phyloP scores from a whole-genome alignment of 768 basidiomycete species.

The Lentinula detonsa region DNA sequence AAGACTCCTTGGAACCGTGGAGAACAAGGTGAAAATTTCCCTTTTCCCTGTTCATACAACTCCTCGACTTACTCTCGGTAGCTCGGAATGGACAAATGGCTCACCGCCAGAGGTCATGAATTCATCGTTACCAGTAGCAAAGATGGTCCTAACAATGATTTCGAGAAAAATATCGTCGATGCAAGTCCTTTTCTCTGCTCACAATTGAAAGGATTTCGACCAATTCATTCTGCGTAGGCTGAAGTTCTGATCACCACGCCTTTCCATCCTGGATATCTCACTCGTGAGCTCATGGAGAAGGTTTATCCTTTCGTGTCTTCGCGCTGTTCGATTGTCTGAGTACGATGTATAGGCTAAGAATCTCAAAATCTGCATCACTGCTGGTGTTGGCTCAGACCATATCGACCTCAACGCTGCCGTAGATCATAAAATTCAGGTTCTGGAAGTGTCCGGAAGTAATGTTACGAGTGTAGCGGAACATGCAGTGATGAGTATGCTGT shows the following conservation, averaged over 20 bases:
- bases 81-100: slow-evolving; percentile 71
- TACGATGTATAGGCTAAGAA: slow-evolving; percentile 60
- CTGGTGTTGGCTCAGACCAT: slow-evolving; percentile 91
- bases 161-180: slow-evolving; percentile 78
- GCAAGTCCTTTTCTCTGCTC: slow-evolving; percentile 32
- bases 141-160: slow-evolving; percentile 74
- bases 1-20: slow-evolving; percentile 75
- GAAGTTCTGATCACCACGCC: slow-evolving; percentile 81
- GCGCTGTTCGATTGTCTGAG: neutral
- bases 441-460: slow-evolving; percentile 38
- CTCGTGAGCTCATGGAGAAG: slow-evolving; percentile 50
- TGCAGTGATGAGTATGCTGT: slow-evolving; percentile 84
- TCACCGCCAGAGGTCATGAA: slow-evolving; percentile 70
- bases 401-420: slow-evolving; percentile 87
- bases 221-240: slow-evolving; percentile 33
- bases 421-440: slow-evolving; percentile 70
- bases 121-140: slow-evolving; percentile 74
- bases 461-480: slow-evolving; percentile 77
- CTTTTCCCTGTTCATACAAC: neutral
- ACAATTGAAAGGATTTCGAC: neutral
- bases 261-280: slow-evolving; percentile 84
- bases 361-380: slow-evolving; percentile 85
- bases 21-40: slow-evolving; percentile 53
- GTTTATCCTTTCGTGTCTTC: neutral
- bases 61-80: slow-evolving; percentile 18